Evolutionary conservation across 371 early-diverging fungal genomes (phyloP), one percentile per base, ranked within the genome.

Genomic region (Haplosporangium sp.): DNA sequence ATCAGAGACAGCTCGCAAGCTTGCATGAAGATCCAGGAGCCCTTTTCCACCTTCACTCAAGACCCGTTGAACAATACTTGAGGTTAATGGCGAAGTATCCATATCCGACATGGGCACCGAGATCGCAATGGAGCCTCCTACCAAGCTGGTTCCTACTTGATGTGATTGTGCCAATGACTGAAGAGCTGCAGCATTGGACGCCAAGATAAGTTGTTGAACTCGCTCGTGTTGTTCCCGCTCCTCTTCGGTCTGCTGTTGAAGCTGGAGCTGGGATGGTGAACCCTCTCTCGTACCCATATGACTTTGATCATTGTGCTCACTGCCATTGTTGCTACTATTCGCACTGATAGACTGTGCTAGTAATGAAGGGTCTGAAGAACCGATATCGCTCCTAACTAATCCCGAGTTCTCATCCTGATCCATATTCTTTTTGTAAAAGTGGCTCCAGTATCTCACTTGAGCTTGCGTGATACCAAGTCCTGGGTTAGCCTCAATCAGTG

Each of bases 401-500:
- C 59, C 50, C 19, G 52, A 19, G 6, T 20, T 52, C 17, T 48
- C 67, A 34, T 69, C 66, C 7, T 71, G 71, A 40, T 67, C 77
- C 39, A 44, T 50, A n/a, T 63, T 67, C 74, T 72, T 79, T 45
- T 74, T 79, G 61, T 67, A 79, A 48, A 63, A 70, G 38, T 79
- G 79, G 11, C 79, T 79, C 79, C 79, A 79, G 52, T 79, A 79
- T n/a, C 79, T 71, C 34, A 79, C 74, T 39, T 79, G 79, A 4
- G 79, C 79, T 39, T 79, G 79, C 11, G 79, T 79, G 45, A 79
- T 70, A 0, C 57, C 63, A 45, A 79, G 37, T 0, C 52, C 50
- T 1, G 74, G 71, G 53, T 79, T 65, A 11, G 55, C 44, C 10
- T 61, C 67, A n/a, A 61, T 57, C n/a, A 79, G 50, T 0, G 45